phyloP scores from a whole-genome alignment of 805 yeast genomes.

The Cyberlindnera bimundalis region DNA sequence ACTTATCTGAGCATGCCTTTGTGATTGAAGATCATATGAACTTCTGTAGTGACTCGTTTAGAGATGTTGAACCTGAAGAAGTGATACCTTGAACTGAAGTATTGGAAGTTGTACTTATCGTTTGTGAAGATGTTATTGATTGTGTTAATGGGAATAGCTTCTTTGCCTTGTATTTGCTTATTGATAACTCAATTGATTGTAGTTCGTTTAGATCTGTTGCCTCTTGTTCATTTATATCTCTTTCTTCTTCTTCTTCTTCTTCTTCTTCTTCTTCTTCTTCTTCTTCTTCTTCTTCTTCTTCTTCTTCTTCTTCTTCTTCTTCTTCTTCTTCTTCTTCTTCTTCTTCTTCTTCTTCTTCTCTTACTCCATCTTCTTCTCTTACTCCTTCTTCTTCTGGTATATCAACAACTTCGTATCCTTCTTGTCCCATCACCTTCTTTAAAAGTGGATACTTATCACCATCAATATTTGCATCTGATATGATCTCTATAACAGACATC shows the following conservation, averaged over 20 bases:
- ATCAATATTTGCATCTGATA: constrained; percentile 9
- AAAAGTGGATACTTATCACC: constrained; percentile 13
- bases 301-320: not conserved
- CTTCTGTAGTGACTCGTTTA: constrained; percentile 5
- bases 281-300: not conserved
- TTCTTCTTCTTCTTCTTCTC: not conserved
- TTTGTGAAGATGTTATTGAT: not conserved
- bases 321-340: constrained; percentile 2
- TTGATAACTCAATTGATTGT: not conserved
- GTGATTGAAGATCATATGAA: too few species aligned
- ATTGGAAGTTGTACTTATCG: not conserved
- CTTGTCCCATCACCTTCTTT: constrained; percentile 12
- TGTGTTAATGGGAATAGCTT: not conserved
- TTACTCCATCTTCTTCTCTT: too few species aligned
- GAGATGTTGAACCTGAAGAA: not conserved
- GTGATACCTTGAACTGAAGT: constrained; percentile 5
- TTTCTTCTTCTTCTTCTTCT: not conserved
- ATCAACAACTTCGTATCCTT: constrained; percentile 17
- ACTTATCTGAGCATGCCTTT: too few species aligned
- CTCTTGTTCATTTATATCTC: too few species aligned
- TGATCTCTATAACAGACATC: constrained; percentile 7
- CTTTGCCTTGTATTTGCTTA: constrained; percentile 4
- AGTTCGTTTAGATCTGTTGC: not conserved
- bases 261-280: not conserved
- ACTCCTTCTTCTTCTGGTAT: not conserved